Conservation (phyloP, 2,329 filamentous ascomycete genomes). For the Ceratocystis harringtonii region DNA sequence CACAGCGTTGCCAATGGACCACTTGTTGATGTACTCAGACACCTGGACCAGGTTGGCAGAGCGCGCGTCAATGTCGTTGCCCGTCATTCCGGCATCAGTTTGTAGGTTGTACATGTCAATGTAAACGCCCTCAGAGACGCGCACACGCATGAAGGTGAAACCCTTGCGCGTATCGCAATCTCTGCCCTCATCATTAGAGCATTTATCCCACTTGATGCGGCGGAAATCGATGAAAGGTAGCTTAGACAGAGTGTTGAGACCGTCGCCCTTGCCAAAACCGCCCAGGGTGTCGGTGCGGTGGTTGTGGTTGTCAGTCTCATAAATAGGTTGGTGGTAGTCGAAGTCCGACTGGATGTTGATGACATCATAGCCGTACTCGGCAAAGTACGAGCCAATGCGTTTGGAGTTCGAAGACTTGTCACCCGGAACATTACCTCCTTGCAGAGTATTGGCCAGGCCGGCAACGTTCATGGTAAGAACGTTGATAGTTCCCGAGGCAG, state of each 20-base stretch:
- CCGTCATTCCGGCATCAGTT: conserved; percentile 45
- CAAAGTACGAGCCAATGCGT: conserved; percentile 41
- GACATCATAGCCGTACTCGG: conserved; percentile 42
- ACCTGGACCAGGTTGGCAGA: conserved; percentile 45
- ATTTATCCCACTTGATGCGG: conserved; percentile 44
- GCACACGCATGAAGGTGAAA: conserved; percentile 50
- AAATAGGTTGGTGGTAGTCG: conserved; percentile 51
- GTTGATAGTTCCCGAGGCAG: conserved; percentile 30
- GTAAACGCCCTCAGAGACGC: conserved; percentile 34
- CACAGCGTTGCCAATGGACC: conserved; percentile 45
- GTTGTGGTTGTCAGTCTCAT: conserved; percentile 42
- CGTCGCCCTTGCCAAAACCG: conserved; percentile 47
- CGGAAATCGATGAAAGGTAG: conserved; percentile 40
- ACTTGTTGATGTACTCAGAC: conserved; percentile 38
- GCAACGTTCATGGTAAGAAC: conserved; percentile 45
- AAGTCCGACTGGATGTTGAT: conserved; percentile 56
- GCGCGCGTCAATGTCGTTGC: conserved; percentile 40
- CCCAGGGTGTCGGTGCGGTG: conserved; percentile 49
- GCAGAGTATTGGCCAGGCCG: conserved; percentile 40
- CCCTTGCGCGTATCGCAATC: conserved; percentile 58
- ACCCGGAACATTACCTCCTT: conserved; percentile 45
- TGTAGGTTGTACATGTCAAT: conserved; percentile 54
- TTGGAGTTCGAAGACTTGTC: conserved; percentile 44
- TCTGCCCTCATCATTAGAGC: conserved; percentile 37
- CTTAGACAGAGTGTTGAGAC: conserved; percentile 48